phyloP scores from a whole-genome alignment of 805 yeast species.

The Hanseniaspora lachancei region DNA sequence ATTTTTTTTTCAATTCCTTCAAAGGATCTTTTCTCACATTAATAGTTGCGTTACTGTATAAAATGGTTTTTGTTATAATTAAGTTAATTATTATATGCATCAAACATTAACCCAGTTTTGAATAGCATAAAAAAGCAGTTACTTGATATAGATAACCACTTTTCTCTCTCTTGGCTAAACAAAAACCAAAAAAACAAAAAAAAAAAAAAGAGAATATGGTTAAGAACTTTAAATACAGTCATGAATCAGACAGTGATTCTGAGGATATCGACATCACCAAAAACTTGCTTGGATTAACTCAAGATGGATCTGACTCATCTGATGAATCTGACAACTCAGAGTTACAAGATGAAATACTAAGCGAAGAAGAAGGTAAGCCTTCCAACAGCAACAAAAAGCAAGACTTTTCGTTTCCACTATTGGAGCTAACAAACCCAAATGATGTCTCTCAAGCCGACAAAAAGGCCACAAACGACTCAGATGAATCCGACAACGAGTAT shows the following conservation, averaged over 20 bases:
- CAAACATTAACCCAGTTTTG: too few species aligned
- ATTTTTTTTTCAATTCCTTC: too few species aligned
- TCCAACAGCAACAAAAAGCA: slow-evolving; percentile 1
- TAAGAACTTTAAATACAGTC: neutral
- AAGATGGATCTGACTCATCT: slow-evolving; percentile 29
- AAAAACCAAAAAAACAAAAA: neutral
- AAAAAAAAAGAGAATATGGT: neutral
- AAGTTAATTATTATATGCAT: too few species aligned
- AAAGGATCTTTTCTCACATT: too few species aligned
- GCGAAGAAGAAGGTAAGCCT: slow-evolving; percentile 34
- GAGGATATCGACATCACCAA: slow-evolving; percentile 52
- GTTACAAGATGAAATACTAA: slow-evolving; percentile 21
- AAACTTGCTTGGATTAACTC: slow-evolving; percentile 38
- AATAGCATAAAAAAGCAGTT: too few species aligned
- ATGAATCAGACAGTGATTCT: slow-evolving; percentile 26
- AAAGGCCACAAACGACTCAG: slow-evolving; percentile 29
- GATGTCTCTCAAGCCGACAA: slow-evolving; percentile 39
- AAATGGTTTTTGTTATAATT: too few species aligned
- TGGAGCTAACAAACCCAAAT: slow-evolving; percentile 27
- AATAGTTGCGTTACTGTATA: too few species aligned
- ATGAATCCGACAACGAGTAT: slow-evolving; percentile 37
- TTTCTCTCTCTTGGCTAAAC: neutral
- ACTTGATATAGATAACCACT: neutral
- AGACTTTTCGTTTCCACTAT: slow-evolving; percentile 31
- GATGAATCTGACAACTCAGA: slow-evolving; percentile 20